These are phyloP conservation scores for Ceratocystis cubensis DNA, from an alignment of 2,329 filamentous ascomycete genomes.

Conservation along the genomic window DNA sequence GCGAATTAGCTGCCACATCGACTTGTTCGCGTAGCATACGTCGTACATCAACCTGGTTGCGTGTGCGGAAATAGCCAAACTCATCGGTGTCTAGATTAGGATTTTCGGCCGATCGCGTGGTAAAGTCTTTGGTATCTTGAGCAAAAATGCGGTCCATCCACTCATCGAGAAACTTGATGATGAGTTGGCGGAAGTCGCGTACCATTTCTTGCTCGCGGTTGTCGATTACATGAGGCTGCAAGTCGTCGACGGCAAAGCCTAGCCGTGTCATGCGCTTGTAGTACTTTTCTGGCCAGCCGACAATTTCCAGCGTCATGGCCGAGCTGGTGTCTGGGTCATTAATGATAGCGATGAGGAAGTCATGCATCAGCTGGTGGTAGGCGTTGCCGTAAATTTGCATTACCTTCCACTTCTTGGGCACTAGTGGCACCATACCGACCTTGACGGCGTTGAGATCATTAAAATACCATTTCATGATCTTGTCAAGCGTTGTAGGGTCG, in stretches of 20 bases:
- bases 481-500: slow-evolving; percentile 72
- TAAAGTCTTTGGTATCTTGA: slow-evolving; percentile 70
- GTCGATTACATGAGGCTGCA: slow-evolving; percentile 78
- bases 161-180: slow-evolving; percentile 89
- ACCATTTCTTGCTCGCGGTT: slow-evolving; percentile 82
- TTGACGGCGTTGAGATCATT: slow-evolving; percentile 94
- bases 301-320: slow-evolving; percentile 77
- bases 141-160: slow-evolving; percentile 92
- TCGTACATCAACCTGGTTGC: slow-evolving; percentile 89
- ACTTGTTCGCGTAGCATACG: slow-evolving; percentile 93
- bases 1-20: slow-evolving; percentile 68
- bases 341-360: slow-evolving; percentile 72
- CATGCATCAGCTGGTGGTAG: slow-evolving; percentile 91
- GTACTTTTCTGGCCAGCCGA: slow-evolving; percentile 92
- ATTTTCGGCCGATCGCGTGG: slow-evolving; percentile 59
- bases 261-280: slow-evolving; percentile 92
- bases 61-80: slow-evolving; percentile 83
- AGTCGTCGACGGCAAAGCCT: slow-evolving; percentile 62
- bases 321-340: slow-evolving; percentile 77
- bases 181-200: slow-evolving; percentile 84
- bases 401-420: slow-evolving; percentile 96
- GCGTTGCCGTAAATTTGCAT: slow-evolving; percentile 79
- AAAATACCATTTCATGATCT: slow-evolving; percentile 90
- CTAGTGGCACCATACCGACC: slow-evolving; percentile 77
- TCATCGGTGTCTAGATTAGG: slow-evolving; percentile 73